Evolutionary conservation across 495 filamentous ascomycete species (phyloP), one percentile per base, ranked within the genome.

Genomic region (Bryoglossum gracile): DNA sequence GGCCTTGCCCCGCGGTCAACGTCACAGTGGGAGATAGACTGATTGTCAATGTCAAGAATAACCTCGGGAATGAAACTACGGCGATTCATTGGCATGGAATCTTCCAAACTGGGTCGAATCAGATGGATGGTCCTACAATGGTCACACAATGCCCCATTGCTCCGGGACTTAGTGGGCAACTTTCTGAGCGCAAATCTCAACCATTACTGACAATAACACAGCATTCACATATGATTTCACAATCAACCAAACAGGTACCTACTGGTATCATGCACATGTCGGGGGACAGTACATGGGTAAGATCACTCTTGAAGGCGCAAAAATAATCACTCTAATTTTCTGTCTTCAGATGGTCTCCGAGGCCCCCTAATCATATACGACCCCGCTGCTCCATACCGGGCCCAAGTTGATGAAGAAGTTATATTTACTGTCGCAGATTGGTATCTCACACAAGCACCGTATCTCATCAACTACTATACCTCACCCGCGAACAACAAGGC

Each of bases 21-120:
- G 46, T 35, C 33, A 13, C 78, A 87, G 32, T 82, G 42, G 84
- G 84, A 18, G 87, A 92, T 54, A 73, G 68, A 18, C 58, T 94
- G 25, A 63, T 86, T 8, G 72, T 90, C 35, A 78, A 87, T 53
- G 62, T 89, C 48, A 65, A 73, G 53, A 94, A 94, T 64, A 67
- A 74, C 14, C 72, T 94, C 8, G 82, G 76, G 4, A 81, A 90
- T 57, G 68, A 88, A 59, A 75, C 69, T 16, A 83, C 84, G 3
- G 77, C 76, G 22, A 65, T 92, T 3, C 87, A 94, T 69, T 94
- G 82, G 62, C 87, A 94, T 62, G 87, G 87, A 16, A 70, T 91
- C 58, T 86, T 75, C 61, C 84, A 89, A 60, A 73, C 82, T 56
- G 74, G 71, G 16, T 82, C 83, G 8, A 78, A 72, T 11, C 62